Evolutionary conservation across 2,329 filamentous ascomycete species (phyloP).

Genomic region (Botryosphaeria dothidea): DNA sequence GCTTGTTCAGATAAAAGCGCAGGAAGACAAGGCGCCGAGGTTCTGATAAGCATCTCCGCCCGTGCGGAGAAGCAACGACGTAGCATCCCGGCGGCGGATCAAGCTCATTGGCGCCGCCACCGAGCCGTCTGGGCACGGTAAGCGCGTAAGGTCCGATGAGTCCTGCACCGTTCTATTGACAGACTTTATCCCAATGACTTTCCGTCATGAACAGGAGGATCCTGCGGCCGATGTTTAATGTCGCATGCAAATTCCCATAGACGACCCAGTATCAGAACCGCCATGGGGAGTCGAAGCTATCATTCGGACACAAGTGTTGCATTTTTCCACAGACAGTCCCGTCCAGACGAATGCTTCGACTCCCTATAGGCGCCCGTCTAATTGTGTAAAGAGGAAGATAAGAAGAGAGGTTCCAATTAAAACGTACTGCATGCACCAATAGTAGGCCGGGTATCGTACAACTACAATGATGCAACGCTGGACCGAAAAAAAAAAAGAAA

Average conservation of each 20-base stretch:
- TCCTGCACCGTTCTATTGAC: too few species aligned
- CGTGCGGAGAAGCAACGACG: neutral
- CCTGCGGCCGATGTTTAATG: too few species aligned
- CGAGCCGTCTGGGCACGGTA: neutral
- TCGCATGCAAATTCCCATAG: too few species aligned
- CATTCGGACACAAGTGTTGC: too few species aligned
- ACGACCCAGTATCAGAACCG: too few species aligned
- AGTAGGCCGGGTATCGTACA: conserved; percentile 10
- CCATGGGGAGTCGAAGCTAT: too few species aligned
- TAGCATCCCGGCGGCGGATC: neutral
- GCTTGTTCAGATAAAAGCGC: neutral
- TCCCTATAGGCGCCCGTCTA: too few species aligned
- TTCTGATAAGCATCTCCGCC: conserved; percentile 8
- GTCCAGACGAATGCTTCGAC: too few species aligned
- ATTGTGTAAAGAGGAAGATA: neutral
- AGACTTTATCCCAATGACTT: too few species aligned
- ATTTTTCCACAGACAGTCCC: too few species aligned
- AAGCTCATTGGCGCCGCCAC: neutral
- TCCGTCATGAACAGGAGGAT: too few species aligned
- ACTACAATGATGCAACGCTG: conserved; percentile 7
- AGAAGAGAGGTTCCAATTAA: neutral
- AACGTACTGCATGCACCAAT: neutral
- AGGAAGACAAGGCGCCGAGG: neutral
- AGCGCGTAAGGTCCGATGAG: neutral
- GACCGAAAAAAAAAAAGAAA: neutral